Base-by-base conservation (phyloP, 768 basidiomycete genomes). In the Lentinula sp. region DNA sequence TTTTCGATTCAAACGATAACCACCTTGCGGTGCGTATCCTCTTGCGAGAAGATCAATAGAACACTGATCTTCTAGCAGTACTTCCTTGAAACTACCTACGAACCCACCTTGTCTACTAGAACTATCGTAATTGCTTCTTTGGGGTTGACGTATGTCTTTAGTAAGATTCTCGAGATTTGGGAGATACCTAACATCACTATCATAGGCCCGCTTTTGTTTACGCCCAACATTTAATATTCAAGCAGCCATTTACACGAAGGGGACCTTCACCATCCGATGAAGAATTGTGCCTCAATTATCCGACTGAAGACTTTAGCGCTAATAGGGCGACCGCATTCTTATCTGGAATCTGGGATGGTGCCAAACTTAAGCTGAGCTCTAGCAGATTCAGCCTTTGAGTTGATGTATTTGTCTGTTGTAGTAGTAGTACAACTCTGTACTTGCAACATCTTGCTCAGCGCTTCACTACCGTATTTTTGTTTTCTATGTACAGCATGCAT, bases 1-100 rank as follows among this genome's bases (percentile, higher is more conserved):
- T 89, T 13, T 78, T 88, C 62, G 88, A 89, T 66, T 75, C 82
- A 48, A 89, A 89, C 64, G 66, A 74, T 9, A 77, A 80, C 31
- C 87, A 89, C 71, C 69, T 75, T 56, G 73, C 77, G 61, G 85
- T 87, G 62, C 61, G 82, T 57, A 45, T 21, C 59, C 54, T 56
- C 46, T 6, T 48, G 18, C 46, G n/a, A 48, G 21, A 9, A 5
- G 46, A n/a, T 31, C 52, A 8, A 32, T 28, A 37, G 28, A 16
- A 40, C 35, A 51, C 23, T 54, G n/a, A 54, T 35, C 4, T 23
- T 54, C 37, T 16, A 52, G 7, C 64, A 86, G 84, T 81, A 83
- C 63, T 78, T 83, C 37, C 63, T 80, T 34, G 67, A 68, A 37
- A 70, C 71, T 49, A 79, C 78, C 3, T 88, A 87, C 66, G 71